Evolutionary conservation across 768 basidiomycete species (phyloP), one percentile per base, ranked within the genome.

Genomic region (Thelephora aurantiotincta): DNA sequence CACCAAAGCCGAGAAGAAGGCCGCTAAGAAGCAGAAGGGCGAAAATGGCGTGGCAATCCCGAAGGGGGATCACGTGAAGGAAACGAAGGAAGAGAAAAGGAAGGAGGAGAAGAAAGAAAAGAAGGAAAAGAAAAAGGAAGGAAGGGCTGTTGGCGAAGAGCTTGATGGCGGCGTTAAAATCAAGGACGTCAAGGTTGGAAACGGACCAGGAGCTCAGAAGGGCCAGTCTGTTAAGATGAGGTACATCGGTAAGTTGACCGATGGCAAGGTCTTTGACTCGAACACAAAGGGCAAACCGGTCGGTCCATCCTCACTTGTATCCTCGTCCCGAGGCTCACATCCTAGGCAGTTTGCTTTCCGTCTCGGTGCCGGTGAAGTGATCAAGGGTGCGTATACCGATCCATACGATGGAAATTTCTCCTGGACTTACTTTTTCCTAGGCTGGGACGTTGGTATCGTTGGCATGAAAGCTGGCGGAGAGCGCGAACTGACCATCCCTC

Each of bases 401-500:
- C 19, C 13, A 22, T 13, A 36, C 48, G 30, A 42, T 6, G 38
- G 9, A 14, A 7, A 16, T 16, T 14, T 58, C 43, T 18, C 44
- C 9, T 19, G 16, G 6, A 37, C 13, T 2, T 41, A 45, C 20
- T 1, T 19, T 18, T 33, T 35, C 43, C 20, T 49, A 83, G 80
- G 85, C 42, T 96, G 93, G 92, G 94, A 97, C 56, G 69, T 87
- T 57, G 94, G 93, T 35, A 71, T 97, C 48, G 79, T 70, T 26
- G 94, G 94, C 33, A 96, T 98, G 92, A 81, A 87, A 56, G 78
- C 82, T 35, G 84, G 80, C 35, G 92, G 93, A 22, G 92, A 97
- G 65, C 78, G 94, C 45, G 66, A 78, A 49, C 68, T 98, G 54
- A 78, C 72, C 37, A 72, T 92, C 44, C 89, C 88, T 38, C 67